phyloP scores from a whole-genome alignment of 306 rosid species.

The Morella rubra region DNA sequence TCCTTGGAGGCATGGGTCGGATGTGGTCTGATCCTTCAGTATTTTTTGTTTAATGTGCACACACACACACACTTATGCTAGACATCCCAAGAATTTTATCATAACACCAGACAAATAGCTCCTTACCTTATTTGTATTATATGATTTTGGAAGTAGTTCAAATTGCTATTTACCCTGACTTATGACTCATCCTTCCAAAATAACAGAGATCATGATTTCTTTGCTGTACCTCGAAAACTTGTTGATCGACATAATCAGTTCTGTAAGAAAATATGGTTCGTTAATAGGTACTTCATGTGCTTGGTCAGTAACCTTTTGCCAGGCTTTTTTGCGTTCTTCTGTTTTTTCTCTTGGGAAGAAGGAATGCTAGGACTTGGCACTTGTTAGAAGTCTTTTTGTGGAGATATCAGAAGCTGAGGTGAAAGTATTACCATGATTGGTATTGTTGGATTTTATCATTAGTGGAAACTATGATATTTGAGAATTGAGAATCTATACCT shows the following conservation, averaged over 20 bases:
- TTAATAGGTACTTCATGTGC: not conserved
- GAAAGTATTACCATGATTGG: not conserved
- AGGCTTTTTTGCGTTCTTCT: too few species aligned
- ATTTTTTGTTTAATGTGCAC: not conserved
- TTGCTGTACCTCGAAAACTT: not conserved
- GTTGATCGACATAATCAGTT: not conserved
- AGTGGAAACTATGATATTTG: not conserved
- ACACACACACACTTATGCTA: not conserved
- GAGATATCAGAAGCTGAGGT: not conserved
- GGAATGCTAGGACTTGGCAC: not conserved
- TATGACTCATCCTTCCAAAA: not conserved
- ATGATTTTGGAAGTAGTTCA: too few species aligned
- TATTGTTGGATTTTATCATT: not conserved
- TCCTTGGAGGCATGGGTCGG: not conserved
- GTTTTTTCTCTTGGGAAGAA: not conserved
- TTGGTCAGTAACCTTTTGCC: not conserved
- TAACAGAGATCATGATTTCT: not conserved
- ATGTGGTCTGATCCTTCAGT: not conserved
- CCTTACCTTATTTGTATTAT: not conserved
- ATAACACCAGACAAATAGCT: not conserved
- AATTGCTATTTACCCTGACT: not conserved
- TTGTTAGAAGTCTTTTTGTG: not conserved
- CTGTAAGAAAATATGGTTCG: not conserved
- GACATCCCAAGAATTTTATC: not conserved
- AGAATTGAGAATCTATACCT: not conserved